Conservation (phyloP, 2,329 filamentous ascomycete genomes). For the Apiospora aurea region DNA sequence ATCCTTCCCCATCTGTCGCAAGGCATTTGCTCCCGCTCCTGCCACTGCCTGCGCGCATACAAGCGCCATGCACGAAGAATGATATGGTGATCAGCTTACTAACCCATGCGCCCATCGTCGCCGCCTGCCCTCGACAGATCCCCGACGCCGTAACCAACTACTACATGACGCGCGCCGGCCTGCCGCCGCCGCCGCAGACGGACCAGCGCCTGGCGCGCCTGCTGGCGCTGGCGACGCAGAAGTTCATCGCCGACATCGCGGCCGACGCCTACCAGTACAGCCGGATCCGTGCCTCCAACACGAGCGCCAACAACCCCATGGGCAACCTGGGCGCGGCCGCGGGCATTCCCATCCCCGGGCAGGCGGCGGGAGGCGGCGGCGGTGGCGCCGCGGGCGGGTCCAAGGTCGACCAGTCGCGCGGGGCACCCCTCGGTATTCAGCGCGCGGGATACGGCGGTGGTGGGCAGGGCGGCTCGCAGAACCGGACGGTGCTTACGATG, state of each 20-base stretch:
- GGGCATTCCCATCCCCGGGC: slow-evolving; percentile 71
- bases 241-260: slow-evolving; percentile 97
- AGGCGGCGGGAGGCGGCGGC: slow-evolving; percentile 66
- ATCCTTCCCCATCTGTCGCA: not conserved
- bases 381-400: slow-evolving; percentile 66
- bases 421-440: slow-evolving; percentile 74
- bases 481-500: slow-evolving; percentile 95
- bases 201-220: slow-evolving; percentile 90
- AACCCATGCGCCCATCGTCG: not conserved
- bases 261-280: slow-evolving; percentile 98
- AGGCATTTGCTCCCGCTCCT: not conserved
- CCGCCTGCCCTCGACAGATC: slow-evolving; percentile 64
- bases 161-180: slow-evolving; percentile 94
- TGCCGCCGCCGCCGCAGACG: slow-evolving; percentile 90
- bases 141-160: slow-evolving; percentile 97
- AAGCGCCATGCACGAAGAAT: not conserved
- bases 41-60: slow-evolving; percentile 6
- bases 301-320: slow-evolving; percentile 89
- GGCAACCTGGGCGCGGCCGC: slow-evolving; percentile 80
- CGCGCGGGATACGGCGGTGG: slow-evolving; percentile 85
- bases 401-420: slow-evolving; percentile 62
- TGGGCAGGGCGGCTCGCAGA: slow-evolving; percentile 86
- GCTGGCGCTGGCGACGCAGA: slow-evolving; percentile 96
- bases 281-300: slow-evolving; percentile 90
- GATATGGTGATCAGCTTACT: slow-evolving; percentile 1